Percentiles rank a stretch among this genome's conserved stretches.
Evolutionary conservation across 2,329 filamentous ascomycete genomes (phyloP).

Genomic region (Cytospora piceicola): DNA sequence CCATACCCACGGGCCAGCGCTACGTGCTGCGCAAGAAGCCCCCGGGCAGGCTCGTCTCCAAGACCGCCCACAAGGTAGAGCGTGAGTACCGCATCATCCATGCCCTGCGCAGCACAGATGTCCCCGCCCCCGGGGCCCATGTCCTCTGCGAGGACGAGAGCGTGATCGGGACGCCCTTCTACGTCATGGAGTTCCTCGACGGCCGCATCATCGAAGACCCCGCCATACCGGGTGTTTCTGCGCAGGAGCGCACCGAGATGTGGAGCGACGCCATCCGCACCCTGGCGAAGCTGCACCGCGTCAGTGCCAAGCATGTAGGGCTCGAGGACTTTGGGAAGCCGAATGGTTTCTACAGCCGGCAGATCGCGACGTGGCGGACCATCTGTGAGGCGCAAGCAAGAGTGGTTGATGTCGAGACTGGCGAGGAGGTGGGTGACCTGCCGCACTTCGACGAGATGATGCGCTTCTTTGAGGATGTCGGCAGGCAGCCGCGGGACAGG

Average conservation of each 20-base stretch:
- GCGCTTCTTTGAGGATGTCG: slow-evolving; percentile 72
- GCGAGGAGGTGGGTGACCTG: slow-evolving; percentile 76
- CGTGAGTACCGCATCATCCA: slow-evolving; percentile 91
- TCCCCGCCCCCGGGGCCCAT: slow-evolving; percentile 83
- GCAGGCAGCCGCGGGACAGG: slow-evolving; percentile 74
- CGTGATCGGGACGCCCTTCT: slow-evolving; percentile 89
- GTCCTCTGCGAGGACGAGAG: slow-evolving; percentile 81
- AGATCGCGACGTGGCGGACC: slow-evolving; percentile 79
- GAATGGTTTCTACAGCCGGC: slow-evolving; percentile 80
- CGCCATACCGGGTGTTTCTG: slow-evolving; percentile 71
- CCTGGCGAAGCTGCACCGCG: slow-evolving; percentile 81
- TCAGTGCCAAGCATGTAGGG: slow-evolving; percentile 65
- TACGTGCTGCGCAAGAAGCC: slow-evolving; percentile 98
- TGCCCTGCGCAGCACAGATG: slow-evolving; percentile 76
- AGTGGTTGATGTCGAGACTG: slow-evolving; percentile 76
- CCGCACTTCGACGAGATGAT: slow-evolving; percentile 83
- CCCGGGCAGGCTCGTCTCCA: slow-evolving; percentile 88
- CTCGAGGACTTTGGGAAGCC: slow-evolving; percentile 74
- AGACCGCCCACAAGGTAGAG: slow-evolving; percentile 95
- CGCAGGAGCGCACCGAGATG: slow-evolving; percentile 74
- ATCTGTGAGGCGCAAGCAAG: slow-evolving; percentile 79
- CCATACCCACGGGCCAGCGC: slow-evolving; percentile 62
- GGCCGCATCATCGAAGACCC: slow-evolving; percentile 93
- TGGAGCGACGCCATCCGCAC: slow-evolving; percentile 86
- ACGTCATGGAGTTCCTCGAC: slow-evolving; percentile 95